phyloP scores from a whole-genome alignment of 306 rosid genomes.

The Fagus sylvatica region DNA sequence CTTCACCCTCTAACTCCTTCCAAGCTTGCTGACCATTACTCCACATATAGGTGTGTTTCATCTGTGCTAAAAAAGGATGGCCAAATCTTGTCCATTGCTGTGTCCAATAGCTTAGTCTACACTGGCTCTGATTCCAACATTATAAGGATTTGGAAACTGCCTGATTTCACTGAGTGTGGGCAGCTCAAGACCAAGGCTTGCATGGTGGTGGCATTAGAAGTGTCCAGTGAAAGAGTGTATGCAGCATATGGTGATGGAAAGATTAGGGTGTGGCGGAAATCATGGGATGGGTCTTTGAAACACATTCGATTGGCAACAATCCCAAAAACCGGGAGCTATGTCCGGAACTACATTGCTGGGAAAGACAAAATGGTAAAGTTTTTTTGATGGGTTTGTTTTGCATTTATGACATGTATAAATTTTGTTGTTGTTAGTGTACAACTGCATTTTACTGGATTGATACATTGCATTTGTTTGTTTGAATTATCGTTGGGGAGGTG shows the following conservation, averaged over 20 bases:
- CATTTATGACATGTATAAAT: slow-evolving; percentile 7
- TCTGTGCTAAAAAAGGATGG: slow-evolving; percentile 84
- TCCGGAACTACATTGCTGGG: slow-evolving; percentile 72
- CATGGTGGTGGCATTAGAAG: slow-evolving; percentile 67
- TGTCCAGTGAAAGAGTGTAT: slow-evolving; percentile 71
- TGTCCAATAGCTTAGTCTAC: slow-evolving; percentile 66
- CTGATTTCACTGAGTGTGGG: slow-evolving; percentile 83
- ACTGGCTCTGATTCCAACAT: slow-evolving; percentile 71
- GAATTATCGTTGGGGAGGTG: too few species aligned
- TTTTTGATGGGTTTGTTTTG: not conserved
- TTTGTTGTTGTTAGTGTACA: slow-evolving; percentile 6
- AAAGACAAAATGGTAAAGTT: slow-evolving; percentile 72
- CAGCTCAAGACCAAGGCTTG: slow-evolving; percentile 74
- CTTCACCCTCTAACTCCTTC: slow-evolving; percentile 34
- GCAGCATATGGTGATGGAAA: slow-evolving; percentile 93
- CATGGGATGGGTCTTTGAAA: slow-evolving; percentile 69
- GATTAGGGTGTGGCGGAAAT: slow-evolving; percentile 72
- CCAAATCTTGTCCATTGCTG: slow-evolving; percentile 64
- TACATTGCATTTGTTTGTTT: too few species aligned
- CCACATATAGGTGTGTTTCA: slow-evolving; percentile 81
- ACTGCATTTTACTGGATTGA: not conserved
- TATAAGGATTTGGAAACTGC: slow-evolving; percentile 81
- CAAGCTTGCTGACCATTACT: slow-evolving; percentile 41
- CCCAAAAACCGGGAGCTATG: slow-evolving; percentile 65
- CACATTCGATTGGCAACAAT: slow-evolving; percentile 71